Conservation (phyloP, 2,329 filamentous ascomycete species). For the Trichophyton simii region DNA sequence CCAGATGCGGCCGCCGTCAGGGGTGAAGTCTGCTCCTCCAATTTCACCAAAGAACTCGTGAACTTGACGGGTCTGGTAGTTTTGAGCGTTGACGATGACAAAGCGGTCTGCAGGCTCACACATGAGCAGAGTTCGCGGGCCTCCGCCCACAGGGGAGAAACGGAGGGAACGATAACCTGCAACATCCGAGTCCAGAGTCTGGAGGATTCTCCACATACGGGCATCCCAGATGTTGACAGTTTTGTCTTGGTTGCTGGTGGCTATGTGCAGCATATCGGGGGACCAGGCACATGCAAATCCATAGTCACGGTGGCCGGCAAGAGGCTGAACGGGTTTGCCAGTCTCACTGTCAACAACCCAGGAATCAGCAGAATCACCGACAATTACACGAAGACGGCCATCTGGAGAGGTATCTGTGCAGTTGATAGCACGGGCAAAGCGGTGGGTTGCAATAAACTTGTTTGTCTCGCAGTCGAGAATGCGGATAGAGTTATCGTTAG, state of each 20-base stretch:
- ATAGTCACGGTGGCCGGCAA: slow-evolving; percentile 32
- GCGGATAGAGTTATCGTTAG: slow-evolving; percentile 45
- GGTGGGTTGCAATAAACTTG: slow-evolving; percentile 27
- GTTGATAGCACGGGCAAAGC: slow-evolving; percentile 31
- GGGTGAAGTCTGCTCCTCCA: slow-evolving; percentile 31
- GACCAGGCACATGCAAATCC: slow-evolving; percentile 38
- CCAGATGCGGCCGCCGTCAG: slow-evolving; percentile 32
- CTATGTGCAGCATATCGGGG: slow-evolving; percentile 36
- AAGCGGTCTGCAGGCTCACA: slow-evolving; percentile 35
- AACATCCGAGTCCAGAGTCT: slow-evolving; percentile 33
- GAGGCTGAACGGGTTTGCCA: slow-evolving; percentile 26
- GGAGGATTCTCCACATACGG: slow-evolving; percentile 29
- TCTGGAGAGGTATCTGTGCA: slow-evolving; percentile 35
- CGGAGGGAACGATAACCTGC: slow-evolving; percentile 33
- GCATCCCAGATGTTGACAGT: slow-evolving; percentile 36
- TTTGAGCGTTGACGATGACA: slow-evolving; percentile 33
- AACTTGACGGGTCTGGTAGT: slow-evolving; percentile 30
- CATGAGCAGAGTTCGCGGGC: slow-evolving; percentile 31
- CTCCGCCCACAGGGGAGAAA: slow-evolving; percentile 34
- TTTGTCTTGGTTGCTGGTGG: slow-evolving; percentile 36
- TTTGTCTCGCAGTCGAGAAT: slow-evolving; percentile 41
- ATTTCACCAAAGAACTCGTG: slow-evolving; percentile 38
- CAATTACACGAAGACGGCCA: slow-evolving; percentile 32
- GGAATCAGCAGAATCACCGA: slow-evolving; percentile 33
- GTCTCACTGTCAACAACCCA: slow-evolving; percentile 34